Evolutionary conservation across 176 grass and related monocot species (phyloP), one percentile per base, ranked within the genome.

Genomic region (Hordeum marinum): DNA sequence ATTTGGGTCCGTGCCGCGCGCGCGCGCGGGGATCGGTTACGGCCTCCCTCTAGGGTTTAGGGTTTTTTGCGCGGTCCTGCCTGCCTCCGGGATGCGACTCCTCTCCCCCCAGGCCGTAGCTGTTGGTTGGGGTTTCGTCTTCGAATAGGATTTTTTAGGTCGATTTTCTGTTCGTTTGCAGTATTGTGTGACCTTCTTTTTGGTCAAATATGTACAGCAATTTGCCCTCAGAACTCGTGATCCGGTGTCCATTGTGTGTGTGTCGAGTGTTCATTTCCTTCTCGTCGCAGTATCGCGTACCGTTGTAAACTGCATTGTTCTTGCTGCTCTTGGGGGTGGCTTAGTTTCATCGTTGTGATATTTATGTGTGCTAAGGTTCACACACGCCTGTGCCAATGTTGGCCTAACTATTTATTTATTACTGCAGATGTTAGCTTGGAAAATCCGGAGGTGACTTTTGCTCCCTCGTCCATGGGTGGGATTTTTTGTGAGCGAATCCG

Each of bases 351-450:
- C 46, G 8, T 72, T 57, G 61, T 37, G 7, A 18, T 72, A 80
- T n/a, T 27, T 8, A 3, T 59, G 40, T 66, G 26, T 26, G 41
- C 8, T 68, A 52, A 4, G 26, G 4, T 64, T 26, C n/a, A 62
- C 59, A 12, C 23, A 62, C 10, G 11, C 59, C 24, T 80, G 31
- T 54, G 29, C 20, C 57, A 35, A 46, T 46, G 12, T 26, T 57
- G 50, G 17, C 37, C 24, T 66, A 75, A 76, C 21, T 81, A 40
- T 23, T 26, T 81, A 39, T 23, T 70, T 50, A 46, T 50, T 23
- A 67, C 76, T 14, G 15, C 90, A 97, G 94, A 91, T 82, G 90
- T 97, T 59, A 92, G 83, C 63, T 61, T 94, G 77, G 80, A 89
- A 80, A 86, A 86, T 60, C 92, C 90, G 75, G 79, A 48, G 63